Conservation (phyloP, 208 protist genomes). For the Trypanosoma conorhini region DNA sequence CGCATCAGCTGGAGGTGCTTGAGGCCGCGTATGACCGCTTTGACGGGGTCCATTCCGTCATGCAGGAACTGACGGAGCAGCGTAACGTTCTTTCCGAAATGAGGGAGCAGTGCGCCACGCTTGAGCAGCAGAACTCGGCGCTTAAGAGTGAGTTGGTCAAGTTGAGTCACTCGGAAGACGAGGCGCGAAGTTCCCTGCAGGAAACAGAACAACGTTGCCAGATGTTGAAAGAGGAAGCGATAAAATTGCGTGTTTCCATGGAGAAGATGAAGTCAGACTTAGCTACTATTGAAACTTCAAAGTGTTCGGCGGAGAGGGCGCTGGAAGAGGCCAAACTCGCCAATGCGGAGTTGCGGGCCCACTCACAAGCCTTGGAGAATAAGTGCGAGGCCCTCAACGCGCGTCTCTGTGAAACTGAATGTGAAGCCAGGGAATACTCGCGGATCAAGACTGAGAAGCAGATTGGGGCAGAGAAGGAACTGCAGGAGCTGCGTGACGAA, state of each 20-base stretch:
- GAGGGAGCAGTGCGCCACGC: slow-evolving; percentile 28
- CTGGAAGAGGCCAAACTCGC: slow-evolving; percentile 1
- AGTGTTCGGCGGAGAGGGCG: neutral
- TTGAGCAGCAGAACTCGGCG: slow-evolving; percentile 14
- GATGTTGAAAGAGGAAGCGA: neutral
- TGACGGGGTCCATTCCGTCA: slow-evolving; percentile 45
- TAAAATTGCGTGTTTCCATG: neutral
- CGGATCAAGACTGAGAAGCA: slow-evolving; percentile 22
- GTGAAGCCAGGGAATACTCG: slow-evolving; percentile 25
- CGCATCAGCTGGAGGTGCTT: slow-evolving; percentile 39
- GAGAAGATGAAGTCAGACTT: neutral
- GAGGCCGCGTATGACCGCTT: slow-evolving; percentile 39
- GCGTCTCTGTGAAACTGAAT: slow-evolving; percentile 2
- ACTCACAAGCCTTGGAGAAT: slow-evolving; percentile 10
- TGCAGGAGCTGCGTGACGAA: slow-evolving; percentile 14
- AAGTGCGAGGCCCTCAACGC: slow-evolving; percentile 13
- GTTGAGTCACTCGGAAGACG: neutral
- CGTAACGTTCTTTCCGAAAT: slow-evolving; percentile 27
- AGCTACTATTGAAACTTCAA: neutral
- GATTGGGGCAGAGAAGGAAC: slow-evolving; percentile 10
- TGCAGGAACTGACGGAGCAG: slow-evolving; percentile 42
- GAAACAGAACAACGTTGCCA: neutral
- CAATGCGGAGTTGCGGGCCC: neutral
- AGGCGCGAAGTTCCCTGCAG: neutral
- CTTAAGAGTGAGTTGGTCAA: slow-evolving; percentile 15